Conservation (phyloP, 495 filamentous ascomycete species). For the Tuber brumale region DNA sequence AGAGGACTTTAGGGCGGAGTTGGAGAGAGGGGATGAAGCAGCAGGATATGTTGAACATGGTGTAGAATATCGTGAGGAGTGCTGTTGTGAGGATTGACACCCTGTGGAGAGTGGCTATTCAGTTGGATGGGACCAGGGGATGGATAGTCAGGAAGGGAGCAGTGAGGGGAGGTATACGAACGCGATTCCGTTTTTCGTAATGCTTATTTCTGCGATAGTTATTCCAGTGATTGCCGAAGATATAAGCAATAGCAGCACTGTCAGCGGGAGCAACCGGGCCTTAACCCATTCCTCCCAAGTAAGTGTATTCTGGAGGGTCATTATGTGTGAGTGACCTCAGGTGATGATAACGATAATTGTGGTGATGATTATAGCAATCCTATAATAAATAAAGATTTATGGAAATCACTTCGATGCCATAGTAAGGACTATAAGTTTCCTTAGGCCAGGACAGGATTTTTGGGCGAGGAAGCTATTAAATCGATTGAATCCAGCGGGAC, state of each 20-base stretch:
- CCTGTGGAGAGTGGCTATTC: neutral
- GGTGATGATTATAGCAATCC: neutral
- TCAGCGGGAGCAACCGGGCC: neutral
- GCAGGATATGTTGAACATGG: neutral
- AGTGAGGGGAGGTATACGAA: neutral
- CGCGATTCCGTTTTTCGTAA: neutral
- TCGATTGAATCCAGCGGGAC: neutral
- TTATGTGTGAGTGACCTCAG: neutral
- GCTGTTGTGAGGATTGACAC: neutral
- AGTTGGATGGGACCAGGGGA: neutral
- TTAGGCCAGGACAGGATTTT: neutral
- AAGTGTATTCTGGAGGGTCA: neutral
- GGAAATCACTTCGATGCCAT: neutral
- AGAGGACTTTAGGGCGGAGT: neutral
- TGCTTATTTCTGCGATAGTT: neutral
- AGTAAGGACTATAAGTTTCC: neutral
- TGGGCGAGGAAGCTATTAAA: neutral
- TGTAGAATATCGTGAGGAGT: neutral
- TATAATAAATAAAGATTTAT: neutral
- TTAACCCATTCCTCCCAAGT: neutral
- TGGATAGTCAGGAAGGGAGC: neutral
- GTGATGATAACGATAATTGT: neutral
- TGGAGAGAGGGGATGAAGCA: neutral
- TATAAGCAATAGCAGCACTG: neutral
- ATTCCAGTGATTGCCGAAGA: neutral